Conservation (phyloP, 768 basidiomycete genomes). For the Suillus discolor region DNA sequence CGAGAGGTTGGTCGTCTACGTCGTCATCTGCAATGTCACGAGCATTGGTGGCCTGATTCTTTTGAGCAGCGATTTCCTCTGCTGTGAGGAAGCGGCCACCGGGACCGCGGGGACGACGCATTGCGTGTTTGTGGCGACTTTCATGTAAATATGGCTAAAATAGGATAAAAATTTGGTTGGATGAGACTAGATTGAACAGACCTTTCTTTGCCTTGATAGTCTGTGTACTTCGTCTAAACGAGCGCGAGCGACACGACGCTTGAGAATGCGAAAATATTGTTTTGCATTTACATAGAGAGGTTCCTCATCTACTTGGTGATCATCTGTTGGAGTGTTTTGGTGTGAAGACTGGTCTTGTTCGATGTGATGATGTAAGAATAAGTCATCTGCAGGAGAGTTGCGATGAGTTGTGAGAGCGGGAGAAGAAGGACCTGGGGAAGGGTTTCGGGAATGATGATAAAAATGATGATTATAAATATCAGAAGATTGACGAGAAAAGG, state of each 20-base stretch:
- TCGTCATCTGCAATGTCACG: conserved; percentile 49
- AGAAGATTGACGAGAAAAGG: conserved; percentile 22
- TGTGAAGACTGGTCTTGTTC: conserved; percentile 16
- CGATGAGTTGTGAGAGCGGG: conserved; percentile 28
- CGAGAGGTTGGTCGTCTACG: conserved; percentile 15
- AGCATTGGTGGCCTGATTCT: conserved; percentile 43
- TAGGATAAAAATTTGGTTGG: conserved; percentile 7
- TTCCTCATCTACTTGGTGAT: conserved; percentile 79
- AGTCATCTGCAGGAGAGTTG: conserved; percentile 30
- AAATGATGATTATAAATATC: conserved; percentile 23
- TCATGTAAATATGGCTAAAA: conserved; percentile 95
- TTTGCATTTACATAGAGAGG: conserved; percentile 99
- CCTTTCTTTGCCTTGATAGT: conserved; percentile 92
- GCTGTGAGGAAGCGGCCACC: conserved; percentile 98
- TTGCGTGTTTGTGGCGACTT: conserved; percentile 96
- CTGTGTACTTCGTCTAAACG: conserved; percentile 93
- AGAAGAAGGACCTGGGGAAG: conserved; percentile 34
- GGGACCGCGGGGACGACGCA: conserved; percentile 94
- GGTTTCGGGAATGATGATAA: conserved; percentile 30
- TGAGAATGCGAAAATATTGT: conserved; percentile 98
- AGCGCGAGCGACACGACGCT: conserved; percentile 88
- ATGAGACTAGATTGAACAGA: conserved; percentile 27
- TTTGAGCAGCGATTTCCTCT: conserved; percentile 89
- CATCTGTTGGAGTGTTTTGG: conserved; percentile 27
- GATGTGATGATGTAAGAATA: conserved; percentile 34